Base-by-base conservation (phyloP, 2,329 filamentous ascomycete genomes). In the Coniochaeta prunicola region DNA sequence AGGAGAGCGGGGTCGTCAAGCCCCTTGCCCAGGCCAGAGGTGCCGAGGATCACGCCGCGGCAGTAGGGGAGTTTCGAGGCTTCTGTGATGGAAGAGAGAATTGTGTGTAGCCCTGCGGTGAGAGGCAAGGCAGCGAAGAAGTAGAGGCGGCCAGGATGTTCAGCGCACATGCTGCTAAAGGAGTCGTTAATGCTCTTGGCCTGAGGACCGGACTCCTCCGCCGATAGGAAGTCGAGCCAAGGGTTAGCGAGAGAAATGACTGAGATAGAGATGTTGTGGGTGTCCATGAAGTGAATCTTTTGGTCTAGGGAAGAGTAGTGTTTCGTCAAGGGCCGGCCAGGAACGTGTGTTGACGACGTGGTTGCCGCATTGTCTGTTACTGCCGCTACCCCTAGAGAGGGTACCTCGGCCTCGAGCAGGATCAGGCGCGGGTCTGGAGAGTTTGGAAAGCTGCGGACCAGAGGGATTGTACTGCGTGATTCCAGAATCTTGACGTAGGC, bases 231-330 rank as follows among this genome's bases (percentile, higher is more conserved):
- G 73, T 97, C 92, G 2, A 97, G 81, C 92, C 92, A 97, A 0
- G 92, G 92, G 69, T 97, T 97, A 15, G 92, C 92, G 24, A 96
- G 84, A 0, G 90, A 94, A 62, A 97, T 85, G 56, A 96, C 89
- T 1, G 90, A 94, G 63, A 88, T 85, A 71, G 89, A 83, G 70
- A 97, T 96, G 57, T 77, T 77, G 74, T 97, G 92, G 17, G 80
- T 83, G 70, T 91, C 81, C 92, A 97, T 97, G 75, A 97, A 96
- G 55, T 84, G 80, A 15, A 96, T 80, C 69, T 96, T 97, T 65
- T 90, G 81, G 17, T 79, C 75, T 59, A 96, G 86, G 50, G 91
- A 90, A 62, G 87, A 90, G 78, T 93, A 97, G 67, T 92, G 90
- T 0, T 85, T 79, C 24, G 91, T 93, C 48, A 97, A 84, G 3